A percentile compares a stretch with the other conserved stretches of the same genome.
Evolutionary conservation across 352 stramenopile species (phyloP).

Genomic region (Thalassiosira livingstoniorum): DNA sequence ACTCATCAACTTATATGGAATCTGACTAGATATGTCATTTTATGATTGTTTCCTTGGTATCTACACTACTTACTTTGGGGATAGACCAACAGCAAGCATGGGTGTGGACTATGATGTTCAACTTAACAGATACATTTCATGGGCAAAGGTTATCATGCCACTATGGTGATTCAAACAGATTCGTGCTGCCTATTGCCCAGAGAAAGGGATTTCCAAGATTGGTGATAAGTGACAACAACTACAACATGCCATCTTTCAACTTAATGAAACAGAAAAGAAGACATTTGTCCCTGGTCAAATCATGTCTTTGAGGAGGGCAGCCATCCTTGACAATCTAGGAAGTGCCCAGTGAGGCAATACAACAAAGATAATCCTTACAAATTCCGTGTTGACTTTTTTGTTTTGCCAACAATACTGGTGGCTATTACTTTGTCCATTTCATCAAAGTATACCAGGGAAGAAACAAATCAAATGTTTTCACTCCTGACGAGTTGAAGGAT

Average conservation of each 20-base stretch:
- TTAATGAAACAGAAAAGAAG: neutral
- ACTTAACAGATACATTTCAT: neutral
- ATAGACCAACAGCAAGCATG: neutral
- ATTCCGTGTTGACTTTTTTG: neutral
- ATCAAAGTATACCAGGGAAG: conserved; percentile 2
- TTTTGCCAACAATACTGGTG: neutral
- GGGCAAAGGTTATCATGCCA: neutral
- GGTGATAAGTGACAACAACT: conserved; percentile 22
- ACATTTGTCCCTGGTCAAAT: neutral
- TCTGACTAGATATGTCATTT: neutral
- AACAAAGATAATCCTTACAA: too few relatives aligned
- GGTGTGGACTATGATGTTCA: neutral
- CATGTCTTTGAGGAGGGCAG: neutral
- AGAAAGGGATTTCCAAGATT: neutral
- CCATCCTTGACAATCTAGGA: neutral
- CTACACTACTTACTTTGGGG: neutral
- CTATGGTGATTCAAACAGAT: conserved; percentile 15
- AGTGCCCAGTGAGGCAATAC: neutral
- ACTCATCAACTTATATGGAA: neutral
- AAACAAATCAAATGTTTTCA: neutral
- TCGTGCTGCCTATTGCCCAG: neutral
- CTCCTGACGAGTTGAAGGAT: neutral
- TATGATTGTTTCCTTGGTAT: neutral
- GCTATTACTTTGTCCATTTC: neutral
- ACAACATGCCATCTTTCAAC: neutral